Base-by-base conservation (phyloP, 2,329 filamentous ascomycete species). In the Calonectria honghensis region DNA sequence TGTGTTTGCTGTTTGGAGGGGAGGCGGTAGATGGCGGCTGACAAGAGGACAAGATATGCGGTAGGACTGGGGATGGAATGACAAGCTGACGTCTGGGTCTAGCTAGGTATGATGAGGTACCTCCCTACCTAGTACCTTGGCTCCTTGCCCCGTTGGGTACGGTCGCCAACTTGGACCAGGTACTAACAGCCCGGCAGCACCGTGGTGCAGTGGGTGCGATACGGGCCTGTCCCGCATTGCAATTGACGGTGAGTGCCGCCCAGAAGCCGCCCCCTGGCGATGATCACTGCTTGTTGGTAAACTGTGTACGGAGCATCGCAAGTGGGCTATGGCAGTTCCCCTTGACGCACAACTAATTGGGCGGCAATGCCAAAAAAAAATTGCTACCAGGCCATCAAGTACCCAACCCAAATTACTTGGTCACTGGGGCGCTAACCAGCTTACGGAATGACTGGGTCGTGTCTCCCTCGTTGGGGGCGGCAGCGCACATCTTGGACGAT, bases 51-150 rank as follows among this genome's bases (percentile, higher is more conserved):
- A 54, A 72, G 73, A 72, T 72, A 72, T 65, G 73, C 48, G 52
- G 50, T 48, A 70, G 67, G 73, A 67, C 63, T 48, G 35, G 52
- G 63, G 67, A 66, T 68, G 64, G 73, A 74, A 72, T 74, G 73
- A 72, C 68, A 54, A 72, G 68, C 69, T 69, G 69, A 74, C 59
- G 64, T 72, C 51, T 57, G 54, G 64, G 69, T 51, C 41, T 32
- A 64, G 52, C 64, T 65, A 18, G 50, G 63, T 68, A 45, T 51
- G 31, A 64, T 64, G 41, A 70, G 37, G 57, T 63, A 41, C 57
- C 57, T 61, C 57, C 57, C 57, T 61, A 61, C 57, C 57, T 63
- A 27, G 57, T 63, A 41, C 37, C 35, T 57, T 63, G 57, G 35
- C 57, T 41, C 57, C 57, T 63, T 63, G 57, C 32, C 57, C 24